A percentile compares a stretch with the other conserved stretches of the same genome.
phyloP scores from a whole-genome alignment of 2,329 filamentous ascomycete species.

The Metarhizium humberi region DNA sequence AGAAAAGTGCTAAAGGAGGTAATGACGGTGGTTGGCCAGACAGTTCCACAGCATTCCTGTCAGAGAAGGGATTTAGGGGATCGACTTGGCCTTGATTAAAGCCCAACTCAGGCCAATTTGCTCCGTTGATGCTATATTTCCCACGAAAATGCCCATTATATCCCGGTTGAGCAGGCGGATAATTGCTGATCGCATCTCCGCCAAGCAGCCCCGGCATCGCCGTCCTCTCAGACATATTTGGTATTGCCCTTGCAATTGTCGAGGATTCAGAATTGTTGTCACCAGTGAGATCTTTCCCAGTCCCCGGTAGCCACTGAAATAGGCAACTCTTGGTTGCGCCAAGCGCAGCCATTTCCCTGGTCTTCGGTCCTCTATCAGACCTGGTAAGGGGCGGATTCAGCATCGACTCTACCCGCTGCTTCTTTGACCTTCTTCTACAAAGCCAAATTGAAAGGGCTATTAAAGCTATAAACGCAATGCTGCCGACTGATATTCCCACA shows the following conservation, averaged over 20 bases:
- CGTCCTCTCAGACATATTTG: not conserved
- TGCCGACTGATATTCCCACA: slow-evolving; percentile 42
- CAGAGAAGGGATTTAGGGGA: slow-evolving; percentile 35
- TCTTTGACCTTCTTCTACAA: slow-evolving; percentile 28
- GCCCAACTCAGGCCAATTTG: not conserved
- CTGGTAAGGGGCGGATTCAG: slow-evolving; percentile 13
- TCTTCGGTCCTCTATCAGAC: slow-evolving; percentile 13
- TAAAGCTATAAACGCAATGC: slow-evolving; percentile 31
- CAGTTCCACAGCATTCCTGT: slow-evolving; percentile 33
- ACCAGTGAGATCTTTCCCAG: slow-evolving; percentile 11
- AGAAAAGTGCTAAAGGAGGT: slow-evolving; percentile 1
- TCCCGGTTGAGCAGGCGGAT: not conserved
- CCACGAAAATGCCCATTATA: not conserved
- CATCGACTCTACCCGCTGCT: not conserved
- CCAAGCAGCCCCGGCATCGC: not conserved
- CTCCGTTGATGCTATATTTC: not conserved
- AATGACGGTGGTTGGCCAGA: slow-evolving; percentile 3
- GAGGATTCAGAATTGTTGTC: slow-evolving; percentile 3
- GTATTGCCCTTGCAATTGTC: not conserved
- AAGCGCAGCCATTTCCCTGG: slow-evolving; percentile 11
- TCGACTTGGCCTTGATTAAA: not conserved
- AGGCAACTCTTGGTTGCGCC: not conserved
- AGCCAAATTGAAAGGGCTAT: slow-evolving; percentile 42
- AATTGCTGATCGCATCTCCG: not conserved
- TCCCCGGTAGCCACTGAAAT: slow-evolving; percentile 12